These are phyloP conservation scores for Datura wrightii DNA, from an alignment of 257 asterid species.

Conservation along the genomic window DNA sequence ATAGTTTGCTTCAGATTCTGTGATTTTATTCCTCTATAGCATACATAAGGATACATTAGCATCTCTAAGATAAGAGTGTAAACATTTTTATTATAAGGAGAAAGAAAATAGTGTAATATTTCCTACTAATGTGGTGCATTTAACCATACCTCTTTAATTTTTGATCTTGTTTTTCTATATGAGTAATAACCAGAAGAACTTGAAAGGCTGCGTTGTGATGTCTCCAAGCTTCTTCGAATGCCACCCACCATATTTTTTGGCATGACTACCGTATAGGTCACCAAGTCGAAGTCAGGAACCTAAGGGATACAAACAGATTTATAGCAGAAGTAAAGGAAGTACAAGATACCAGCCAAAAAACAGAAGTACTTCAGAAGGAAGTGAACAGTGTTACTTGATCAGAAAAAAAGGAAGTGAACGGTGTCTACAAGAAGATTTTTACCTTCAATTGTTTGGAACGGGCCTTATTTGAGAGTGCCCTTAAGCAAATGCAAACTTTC, in stretches of 20 bases:
- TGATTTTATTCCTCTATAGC: slow-evolving; percentile 47
- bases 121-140: not conserved
- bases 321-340: slow-evolving; percentile 25
- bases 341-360: slow-evolving; percentile 24
- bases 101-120: not conserved
- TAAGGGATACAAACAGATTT: slow-evolving; percentile 33
- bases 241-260: slow-evolving; percentile 81
- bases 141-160: slow-evolving; percentile 55
- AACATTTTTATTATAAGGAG: not conserved
- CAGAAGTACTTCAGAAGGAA: slow-evolving; percentile 20
- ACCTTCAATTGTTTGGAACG: slow-evolving; percentile 79
- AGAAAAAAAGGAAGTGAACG: slow-evolving; percentile 12
- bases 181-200: slow-evolving; percentile 67
- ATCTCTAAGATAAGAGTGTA: slow-evolving; percentile 18
- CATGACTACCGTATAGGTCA: slow-evolving; percentile 70
- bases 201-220: slow-evolving; percentile 66
- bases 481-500: slow-evolving; percentile 87
- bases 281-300: slow-evolving; percentile 86
- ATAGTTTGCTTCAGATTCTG: slow-evolving; percentile 44
- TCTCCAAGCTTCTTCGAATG: slow-evolving; percentile 75
- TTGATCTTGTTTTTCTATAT: slow-evolving; percentile 45
- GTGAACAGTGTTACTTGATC: not conserved
- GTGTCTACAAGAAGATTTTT: slow-evolving; percentile 34
- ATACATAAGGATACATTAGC: slow-evolving; percentile 31
- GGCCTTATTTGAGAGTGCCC: slow-evolving; percentile 86